These are phyloP conservation scores for Verticillium albo-atrum DNA, from an alignment of 2,329 filamentous ascomycete species.

Conservation along the genomic window DNA sequence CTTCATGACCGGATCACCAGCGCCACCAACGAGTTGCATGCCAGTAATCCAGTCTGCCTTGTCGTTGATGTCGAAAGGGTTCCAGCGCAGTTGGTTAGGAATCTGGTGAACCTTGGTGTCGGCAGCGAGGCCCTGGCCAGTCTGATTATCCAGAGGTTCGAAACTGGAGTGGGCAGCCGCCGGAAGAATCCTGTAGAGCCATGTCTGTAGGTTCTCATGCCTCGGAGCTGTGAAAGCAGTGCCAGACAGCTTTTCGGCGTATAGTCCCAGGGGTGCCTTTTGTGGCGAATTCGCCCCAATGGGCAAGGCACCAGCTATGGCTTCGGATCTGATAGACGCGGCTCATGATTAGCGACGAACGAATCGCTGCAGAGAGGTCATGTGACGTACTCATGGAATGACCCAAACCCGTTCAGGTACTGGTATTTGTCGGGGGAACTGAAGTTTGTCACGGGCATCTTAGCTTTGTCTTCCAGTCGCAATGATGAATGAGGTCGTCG, in stretches of 20 bases:
- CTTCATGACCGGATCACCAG: slow-evolving; percentile 68
- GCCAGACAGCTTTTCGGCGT: slow-evolving; percentile 62
- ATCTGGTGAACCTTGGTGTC: slow-evolving; percentile 62
- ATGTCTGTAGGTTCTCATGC: slow-evolving; percentile 54
- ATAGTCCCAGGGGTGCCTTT: slow-evolving; percentile 63
- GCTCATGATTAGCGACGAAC: too few species aligned
- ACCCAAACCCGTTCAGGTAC: slow-evolving; percentile 66
- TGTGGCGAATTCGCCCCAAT: slow-evolving; percentile 67
- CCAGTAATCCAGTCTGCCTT: slow-evolving; percentile 35
- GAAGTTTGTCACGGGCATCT: slow-evolving; percentile 30
- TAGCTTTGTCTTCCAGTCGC: not conserved
- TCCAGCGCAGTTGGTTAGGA: slow-evolving; percentile 82
- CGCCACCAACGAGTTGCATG: slow-evolving; percentile 61
- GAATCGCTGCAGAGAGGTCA: not conserved
- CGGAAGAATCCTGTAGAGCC: slow-evolving; percentile 56
- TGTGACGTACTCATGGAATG: slow-evolving; percentile 59
- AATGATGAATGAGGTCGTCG: not conserved
- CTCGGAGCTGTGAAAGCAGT: slow-evolving; percentile 57
- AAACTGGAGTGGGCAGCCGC: slow-evolving; percentile 44
- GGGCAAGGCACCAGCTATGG: slow-evolving; percentile 61
- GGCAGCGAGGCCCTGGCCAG: slow-evolving; percentile 30
- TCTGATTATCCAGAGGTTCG: slow-evolving; percentile 8
- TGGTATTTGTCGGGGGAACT: slow-evolving; percentile 43
- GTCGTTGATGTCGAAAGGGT: slow-evolving; percentile 63
- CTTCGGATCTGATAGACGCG: slow-evolving; percentile 60